phyloP scores from a whole-genome alignment of 176 grass and related monocot species.

The Rhynchospora tenuis region DNA sequence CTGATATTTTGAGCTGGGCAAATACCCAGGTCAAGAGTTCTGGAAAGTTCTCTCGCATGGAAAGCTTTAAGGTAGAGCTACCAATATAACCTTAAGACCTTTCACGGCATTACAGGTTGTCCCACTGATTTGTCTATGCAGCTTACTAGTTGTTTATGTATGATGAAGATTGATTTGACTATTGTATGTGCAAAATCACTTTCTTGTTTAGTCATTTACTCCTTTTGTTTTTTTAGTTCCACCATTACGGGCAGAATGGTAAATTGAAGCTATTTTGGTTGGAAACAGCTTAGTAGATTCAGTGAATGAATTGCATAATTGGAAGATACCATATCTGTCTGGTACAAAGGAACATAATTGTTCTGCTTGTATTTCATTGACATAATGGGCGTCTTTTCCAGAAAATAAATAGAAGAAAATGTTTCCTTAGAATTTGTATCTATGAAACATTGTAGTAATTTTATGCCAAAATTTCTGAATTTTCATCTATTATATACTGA shows the following conservation, averaged over 20 bases:
- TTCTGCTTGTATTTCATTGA: neutral
- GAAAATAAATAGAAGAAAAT: neutral
- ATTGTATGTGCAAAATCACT: neutral
- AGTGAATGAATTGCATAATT: neutral
- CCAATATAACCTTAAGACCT: neutral
- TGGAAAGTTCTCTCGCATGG: constrained; percentile 69
- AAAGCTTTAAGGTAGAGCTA: constrained; percentile 85
- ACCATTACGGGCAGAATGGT: neutral
- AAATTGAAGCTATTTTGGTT: neutral
- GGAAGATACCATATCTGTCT: neutral
- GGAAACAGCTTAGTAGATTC: neutral
- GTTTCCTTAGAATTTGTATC: neutral
- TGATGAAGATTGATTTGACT: neutral
- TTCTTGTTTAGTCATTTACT: neutral
- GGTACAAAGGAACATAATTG: neutral
- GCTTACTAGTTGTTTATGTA: neutral
- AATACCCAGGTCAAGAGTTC: constrained; percentile 87
- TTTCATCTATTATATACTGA: neutral
- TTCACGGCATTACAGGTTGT: neutral
- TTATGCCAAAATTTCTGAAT: neutral
- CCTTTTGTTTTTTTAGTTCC: neutral
- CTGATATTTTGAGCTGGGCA: constrained; percentile 88
- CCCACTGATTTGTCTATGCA: neutral
- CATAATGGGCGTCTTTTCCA: neutral
- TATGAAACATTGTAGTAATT: neutral